phyloP scores from a whole-genome alignment of 2,329 filamentous ascomycete genomes.

The Macrophomina pseudophaseolina region DNA sequence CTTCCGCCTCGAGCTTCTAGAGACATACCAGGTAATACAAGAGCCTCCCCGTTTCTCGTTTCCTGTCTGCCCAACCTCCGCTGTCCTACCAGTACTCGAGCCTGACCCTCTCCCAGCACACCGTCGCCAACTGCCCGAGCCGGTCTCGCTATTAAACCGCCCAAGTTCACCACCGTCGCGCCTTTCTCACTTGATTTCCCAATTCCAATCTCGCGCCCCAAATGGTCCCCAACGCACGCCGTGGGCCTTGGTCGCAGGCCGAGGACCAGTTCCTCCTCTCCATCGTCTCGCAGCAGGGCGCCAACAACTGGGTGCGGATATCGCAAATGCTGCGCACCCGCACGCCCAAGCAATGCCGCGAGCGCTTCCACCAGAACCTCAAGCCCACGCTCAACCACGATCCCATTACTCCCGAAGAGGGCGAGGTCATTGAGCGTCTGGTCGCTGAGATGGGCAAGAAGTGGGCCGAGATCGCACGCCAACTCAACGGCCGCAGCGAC shows the following conservation, averaged over 20 bases:
- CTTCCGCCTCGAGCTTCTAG: background rate
- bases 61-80: slow-evolving; percentile 18
- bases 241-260: slow-evolving; percentile 81
- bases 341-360: slow-evolving; percentile 92
- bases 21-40: slow-evolving; percentile 17
- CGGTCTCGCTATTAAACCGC: slow-evolving; percentile 10
- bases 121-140: background rate
- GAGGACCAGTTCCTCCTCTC: slow-evolving; percentile 75
- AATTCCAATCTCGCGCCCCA: background rate
- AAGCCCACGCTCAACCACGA: slow-evolving; percentile 81
- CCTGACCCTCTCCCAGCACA: slow-evolving; percentile 15
- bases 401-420: slow-evolving; percentile 78
- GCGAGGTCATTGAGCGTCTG: slow-evolving; percentile 74
- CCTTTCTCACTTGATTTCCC: background rate
- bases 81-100: slow-evolving; percentile 5
- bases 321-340: slow-evolving; percentile 75
- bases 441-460: slow-evolving; percentile 81
- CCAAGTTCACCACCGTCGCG: background rate
- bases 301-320: slow-evolving; percentile 90
- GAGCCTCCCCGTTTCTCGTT: slow-evolving; percentile 19
- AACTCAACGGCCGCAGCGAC: slow-evolving; percentile 83
- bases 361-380: slow-evolving; percentile 92
- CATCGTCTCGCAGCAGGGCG: slow-evolving; percentile 72
- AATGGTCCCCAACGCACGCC: slow-evolving; percentile 49
- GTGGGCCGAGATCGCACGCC: slow-evolving; percentile 90